These are phyloP conservation scores for Fusarium humuli DNA, from an alignment of 2,329 filamentous ascomycete genomes.

Conservation along the genomic window DNA sequence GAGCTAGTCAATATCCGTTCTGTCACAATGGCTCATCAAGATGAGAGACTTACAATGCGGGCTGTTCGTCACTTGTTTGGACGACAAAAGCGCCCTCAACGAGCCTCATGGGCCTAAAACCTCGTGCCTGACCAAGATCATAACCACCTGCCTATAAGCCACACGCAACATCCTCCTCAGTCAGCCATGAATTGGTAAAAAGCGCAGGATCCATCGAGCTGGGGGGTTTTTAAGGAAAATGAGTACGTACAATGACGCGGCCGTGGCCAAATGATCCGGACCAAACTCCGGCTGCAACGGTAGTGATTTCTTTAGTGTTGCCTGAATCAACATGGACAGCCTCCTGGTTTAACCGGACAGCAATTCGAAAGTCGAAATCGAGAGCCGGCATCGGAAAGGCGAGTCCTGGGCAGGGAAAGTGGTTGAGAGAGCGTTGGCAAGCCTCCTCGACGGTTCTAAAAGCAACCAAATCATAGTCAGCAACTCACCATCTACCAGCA, in stretches of 20 bases:
- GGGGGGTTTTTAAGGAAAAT: neutral
- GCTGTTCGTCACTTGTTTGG: constrained; percentile 59
- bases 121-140: constrained; percentile 56
- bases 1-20: constrained; percentile 2
- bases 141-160: constrained; percentile 55
- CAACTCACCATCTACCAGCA: constrained; percentile 2
- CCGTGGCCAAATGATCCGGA: constrained; percentile 62
- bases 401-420: constrained; percentile 57
- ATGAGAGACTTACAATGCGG: constrained; percentile 55
- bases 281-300: constrained; percentile 61
- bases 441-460: constrained; percentile 53
- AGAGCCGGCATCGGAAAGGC: constrained; percentile 60
- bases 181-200: constrained; percentile 35
- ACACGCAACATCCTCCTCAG: constrained; percentile 34
- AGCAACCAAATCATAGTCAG: constrained; percentile 36
- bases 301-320: constrained; percentile 62
- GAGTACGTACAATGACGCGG: constrained; percentile 57
- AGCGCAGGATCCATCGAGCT: constrained; percentile 9
- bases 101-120: constrained; percentile 56
- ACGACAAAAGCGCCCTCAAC: constrained; percentile 64
- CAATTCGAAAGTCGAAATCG: constrained; percentile 63
- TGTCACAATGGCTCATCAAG: neutral
- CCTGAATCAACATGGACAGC: constrained; percentile 58
- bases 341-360: constrained; percentile 58
- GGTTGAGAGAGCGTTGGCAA: constrained; percentile 53